Evolutionary conservation across 2,329 filamentous ascomycete genomes (phyloP), one percentile per base, ranked within the genome.

Genomic region (Byssothecium circinans): DNA sequence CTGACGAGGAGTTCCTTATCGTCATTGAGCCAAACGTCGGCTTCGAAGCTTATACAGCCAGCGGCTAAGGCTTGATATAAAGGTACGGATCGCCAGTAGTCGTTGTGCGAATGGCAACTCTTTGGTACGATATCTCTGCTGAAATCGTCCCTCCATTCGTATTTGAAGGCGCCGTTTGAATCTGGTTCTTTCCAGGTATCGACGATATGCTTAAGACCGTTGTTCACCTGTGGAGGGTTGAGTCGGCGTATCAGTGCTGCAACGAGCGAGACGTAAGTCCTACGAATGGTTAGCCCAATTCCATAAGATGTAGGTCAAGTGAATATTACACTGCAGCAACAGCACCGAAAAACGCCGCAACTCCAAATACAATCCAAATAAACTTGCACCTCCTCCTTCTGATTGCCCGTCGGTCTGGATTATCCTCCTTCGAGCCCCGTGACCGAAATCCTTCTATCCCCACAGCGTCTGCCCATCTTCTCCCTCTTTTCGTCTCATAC

Each of bases 81-180:
- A 4, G 73, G 73, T 1, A 74, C 62, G 14, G 56, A 53, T 10
- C 72, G 67, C 67, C 67, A 73, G 61, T 76, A 75, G 45, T 75
- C 72, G 44, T 76, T 75, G 55, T 75, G 74, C 1, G 72, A 75
- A 52, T 75, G 73, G 41, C 60, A 65, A 22, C 54, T 56, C 41
- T 71, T 70, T 0, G 70, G 67, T 1, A 66, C 53, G 15, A 74
- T 66, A 41, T 69, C 65, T 40, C 68, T 60, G 30, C 67, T 72
- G 52, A 73, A 67, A 45, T 72, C 65, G 7, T 71, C 67, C 19
- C 61, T 62, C 61, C 70, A 73, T 14, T 59, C 47, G 23, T 58
- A 62, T 15, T 52, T 41, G 19, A 53, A 59, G 1, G 58, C 47
- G 14, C 54, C 58, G 11, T 53, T 50, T 4, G 33, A 33, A 20